A percentile compares a stretch with the other conserved stretches of the same genome.
Conservation (phyloP, 2,329 filamentous ascomycete species). For the Neofusicoccum cordaticola region DNA sequence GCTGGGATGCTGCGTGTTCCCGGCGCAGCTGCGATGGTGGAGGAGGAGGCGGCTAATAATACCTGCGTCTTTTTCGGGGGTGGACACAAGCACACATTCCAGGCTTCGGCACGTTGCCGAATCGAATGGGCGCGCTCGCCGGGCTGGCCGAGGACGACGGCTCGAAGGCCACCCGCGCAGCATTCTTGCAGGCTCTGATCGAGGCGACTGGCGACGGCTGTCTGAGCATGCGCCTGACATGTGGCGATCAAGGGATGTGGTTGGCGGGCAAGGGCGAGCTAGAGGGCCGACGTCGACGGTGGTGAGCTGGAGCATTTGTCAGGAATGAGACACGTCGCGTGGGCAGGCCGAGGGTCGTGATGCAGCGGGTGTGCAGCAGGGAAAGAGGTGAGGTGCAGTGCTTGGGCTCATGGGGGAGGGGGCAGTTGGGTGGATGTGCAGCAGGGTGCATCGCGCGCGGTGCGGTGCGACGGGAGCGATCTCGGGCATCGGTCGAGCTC, state of each 20-base stretch:
- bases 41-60: slow-evolving; percentile 5
- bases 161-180: neutral
- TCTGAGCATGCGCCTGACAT: neutral
- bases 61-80: slow-evolving; percentile 1
- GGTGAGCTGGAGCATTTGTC: neutral
- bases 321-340: slow-evolving; percentile 12
- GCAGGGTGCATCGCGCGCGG: slow-evolving; percentile 4
- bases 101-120: slow-evolving; percentile 12
- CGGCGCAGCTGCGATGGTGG: neutral
- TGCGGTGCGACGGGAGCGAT: slow-evolving; percentile 8
- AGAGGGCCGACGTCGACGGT: neutral
- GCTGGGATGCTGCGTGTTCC: neutral
- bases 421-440: slow-evolving; percentile 4
- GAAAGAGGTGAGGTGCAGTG: neutral
- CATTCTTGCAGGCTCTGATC: neutral
- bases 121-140: neutral
- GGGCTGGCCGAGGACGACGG: neutral
- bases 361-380: neutral
- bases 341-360: neutral
- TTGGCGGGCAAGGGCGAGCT: neutral
- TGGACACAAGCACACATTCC: slow-evolving; percentile 13
- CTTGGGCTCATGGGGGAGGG: neutral
- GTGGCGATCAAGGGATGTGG: slow-evolving; percentile 11
- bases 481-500: neutral
- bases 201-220: neutral